Percentiles rank a stretch among this genome's conserved stretches.
Conservation (phyloP, 257 asterid species). For the Solanum gracilifrons region DNA sequence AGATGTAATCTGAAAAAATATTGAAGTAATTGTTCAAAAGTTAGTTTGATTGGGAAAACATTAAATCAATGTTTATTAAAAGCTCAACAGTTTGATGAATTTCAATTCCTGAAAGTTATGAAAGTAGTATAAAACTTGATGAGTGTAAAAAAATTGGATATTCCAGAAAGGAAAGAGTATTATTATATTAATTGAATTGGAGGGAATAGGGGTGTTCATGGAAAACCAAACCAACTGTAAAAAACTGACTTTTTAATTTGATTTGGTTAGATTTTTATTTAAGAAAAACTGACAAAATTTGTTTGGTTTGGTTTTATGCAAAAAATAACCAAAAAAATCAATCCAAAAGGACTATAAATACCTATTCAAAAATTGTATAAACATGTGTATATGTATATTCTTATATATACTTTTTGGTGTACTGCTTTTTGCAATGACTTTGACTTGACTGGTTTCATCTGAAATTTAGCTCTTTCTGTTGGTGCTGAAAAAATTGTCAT, state of each 20-base stretch:
- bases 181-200: not conserved
- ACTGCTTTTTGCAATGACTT: not conserved
- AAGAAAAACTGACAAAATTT: not conserved
- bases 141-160: not conserved
- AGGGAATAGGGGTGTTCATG: not conserved
- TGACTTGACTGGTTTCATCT: not conserved
- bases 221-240: not conserved
- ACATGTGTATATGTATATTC: not conserved
- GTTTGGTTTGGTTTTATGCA: not conserved
- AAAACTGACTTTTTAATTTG: not conserved
- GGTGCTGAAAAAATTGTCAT: not conserved
- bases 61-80: not conserved
- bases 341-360: not conserved
- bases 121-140: not conserved
- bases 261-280: not conserved
- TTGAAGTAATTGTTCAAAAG: not conserved
- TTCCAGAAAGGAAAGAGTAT: not conserved
- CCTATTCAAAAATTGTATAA: not conserved
- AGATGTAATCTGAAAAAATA: not conserved
- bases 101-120: not conserved
- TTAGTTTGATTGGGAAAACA: not conserved
- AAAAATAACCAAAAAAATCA: not conserved
- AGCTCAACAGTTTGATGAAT: not conserved
- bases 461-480: not conserved
- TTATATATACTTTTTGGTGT: not conserved